Percentiles rank a stretch among this genome's conserved stretches.
Conservation (phyloP, 768 basidiomycete species). For the Hericium rajendrae region DNA sequence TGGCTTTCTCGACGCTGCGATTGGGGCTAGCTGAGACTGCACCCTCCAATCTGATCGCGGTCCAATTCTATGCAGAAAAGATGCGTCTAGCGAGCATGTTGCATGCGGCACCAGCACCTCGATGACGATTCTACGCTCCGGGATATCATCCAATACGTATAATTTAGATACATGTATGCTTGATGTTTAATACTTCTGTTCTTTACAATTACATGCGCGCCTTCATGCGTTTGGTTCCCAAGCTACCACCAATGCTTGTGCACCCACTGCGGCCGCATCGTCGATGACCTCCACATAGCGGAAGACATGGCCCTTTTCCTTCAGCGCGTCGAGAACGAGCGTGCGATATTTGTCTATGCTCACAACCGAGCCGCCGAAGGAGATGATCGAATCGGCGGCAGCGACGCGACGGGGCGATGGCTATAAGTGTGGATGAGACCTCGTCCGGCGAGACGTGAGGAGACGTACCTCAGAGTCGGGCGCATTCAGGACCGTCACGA, state of each 20-base stretch:
- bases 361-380: constrained; percentile 73
- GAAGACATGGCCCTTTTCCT: constrained; percentile 51
- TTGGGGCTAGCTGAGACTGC: no score
- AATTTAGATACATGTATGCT: no score
- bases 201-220: no score
- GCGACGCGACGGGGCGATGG: constrained; percentile 23
- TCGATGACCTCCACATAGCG: constrained; percentile 55
- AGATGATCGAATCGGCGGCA: constrained; percentile 51
- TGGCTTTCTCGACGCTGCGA: no score
- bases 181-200: no score
- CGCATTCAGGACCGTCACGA: constrained; percentile 42
- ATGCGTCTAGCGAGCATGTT: no score
- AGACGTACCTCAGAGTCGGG: constrained; percentile 4
- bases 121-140: no score
- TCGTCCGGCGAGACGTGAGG: constrained; percentile 3
- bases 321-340: constrained; percentile 45
- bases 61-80: no score
- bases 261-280: constrained; percentile 62
- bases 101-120: no score
- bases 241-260: constrained; percentile 37
- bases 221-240: neutral
- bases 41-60: no score
- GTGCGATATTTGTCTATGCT: constrained; percentile 52
- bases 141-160: no score
- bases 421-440: neutral